Percentiles rank a stretch among this genome's conserved stretches.
Evolutionary conservation across 179 eudicot genomes (phyloP).

Genomic region (Gypsophila paniculata): DNA sequence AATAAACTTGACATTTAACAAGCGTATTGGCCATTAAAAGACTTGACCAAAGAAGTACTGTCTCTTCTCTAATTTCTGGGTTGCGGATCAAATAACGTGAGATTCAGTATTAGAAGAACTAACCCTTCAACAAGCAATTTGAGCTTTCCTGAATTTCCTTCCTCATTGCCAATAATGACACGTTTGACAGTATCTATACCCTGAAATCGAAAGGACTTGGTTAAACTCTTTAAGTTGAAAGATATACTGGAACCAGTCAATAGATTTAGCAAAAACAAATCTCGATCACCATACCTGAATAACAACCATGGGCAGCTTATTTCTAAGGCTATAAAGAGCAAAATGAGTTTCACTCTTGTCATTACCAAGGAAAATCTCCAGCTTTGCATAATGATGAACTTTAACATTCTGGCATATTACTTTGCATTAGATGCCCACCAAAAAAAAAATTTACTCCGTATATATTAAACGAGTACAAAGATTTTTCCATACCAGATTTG

Average conservation of each 20-base stretch:
- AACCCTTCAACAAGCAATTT: slow-evolving; percentile 80
- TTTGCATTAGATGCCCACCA: slow-evolving; percentile 19
- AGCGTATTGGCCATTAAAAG: no score
- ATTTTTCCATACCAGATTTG: slow-evolving; percentile 42
- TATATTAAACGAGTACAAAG: background rate
- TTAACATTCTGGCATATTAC: slow-evolving; percentile 49
- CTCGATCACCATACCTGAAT: slow-evolving; percentile 52
- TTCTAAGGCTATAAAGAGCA: slow-evolving; percentile 48
- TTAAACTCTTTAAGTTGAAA: background rate
- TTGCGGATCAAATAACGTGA: background rate
- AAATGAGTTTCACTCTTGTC: slow-evolving; percentile 54
- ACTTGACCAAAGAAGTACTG: background rate
- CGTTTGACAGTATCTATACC: slow-evolving; percentile 75
- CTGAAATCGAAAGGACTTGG: slow-evolving; percentile 37
- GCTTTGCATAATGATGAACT: slow-evolving; percentile 46
- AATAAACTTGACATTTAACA: background rate
- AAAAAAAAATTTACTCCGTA: background rate
- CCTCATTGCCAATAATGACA: slow-evolving; percentile 49
- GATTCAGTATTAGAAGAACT: slow-evolving; percentile 23
- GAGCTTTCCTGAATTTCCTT: slow-evolving; percentile 38
- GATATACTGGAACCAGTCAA: background rate
- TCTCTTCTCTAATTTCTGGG: background rate
- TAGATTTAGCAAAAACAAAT: background rate
- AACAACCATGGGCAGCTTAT: slow-evolving; percentile 57
- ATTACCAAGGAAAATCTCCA: slow-evolving; percentile 41